A percentile compares a stretch with the other conserved stretches of the same genome.
Evolutionary conservation across 2,329 filamentous ascomycete genomes (phyloP).

Genomic region (Whalleya microplaca): DNA sequence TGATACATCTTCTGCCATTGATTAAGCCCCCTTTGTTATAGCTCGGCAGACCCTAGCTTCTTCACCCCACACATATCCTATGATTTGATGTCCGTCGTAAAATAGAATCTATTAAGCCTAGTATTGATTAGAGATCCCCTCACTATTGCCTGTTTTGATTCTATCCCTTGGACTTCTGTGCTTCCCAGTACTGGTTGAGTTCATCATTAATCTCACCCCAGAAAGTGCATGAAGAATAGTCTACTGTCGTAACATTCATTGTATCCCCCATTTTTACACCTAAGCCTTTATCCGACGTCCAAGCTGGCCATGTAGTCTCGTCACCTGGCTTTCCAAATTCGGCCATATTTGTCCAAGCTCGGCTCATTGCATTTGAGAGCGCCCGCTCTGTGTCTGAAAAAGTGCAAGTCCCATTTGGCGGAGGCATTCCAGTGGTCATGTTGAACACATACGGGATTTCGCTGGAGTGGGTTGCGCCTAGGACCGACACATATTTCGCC

Average conservation of each 20-base stretch:
- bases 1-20: too few species aligned
- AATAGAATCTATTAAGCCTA: too few species aligned
- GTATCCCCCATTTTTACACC: constrained; percentile 18
- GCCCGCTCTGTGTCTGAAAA: constrained; percentile 24
- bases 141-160: too few species aligned
- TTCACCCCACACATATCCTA: too few species aligned
- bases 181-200: constrained; percentile 14
- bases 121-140: too few species aligned
- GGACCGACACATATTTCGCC: constrained; percentile 7
- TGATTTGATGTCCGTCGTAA: too few species aligned
- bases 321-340: constrained; percentile 23
- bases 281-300: constrained; percentile 11
- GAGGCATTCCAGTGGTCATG: constrained; percentile 26
- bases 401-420: constrained; percentile 30
- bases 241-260: constrained; percentile 16
- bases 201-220: constrained; percentile 25
- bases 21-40: too few species aligned
- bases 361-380: constrained; percentile 27
- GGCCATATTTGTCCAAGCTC: constrained; percentile 35
- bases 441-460: constrained; percentile 39
- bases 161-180: background rate
- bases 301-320: constrained; percentile 21
- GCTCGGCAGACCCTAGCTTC: too few species aligned
- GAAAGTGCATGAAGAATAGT: constrained; percentile 24
- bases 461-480: constrained; percentile 33